phyloP scores from a whole-genome alignment of 1,284 basidiomycete genomes.

The Tilletiopsis washingtonensis region DNA sequence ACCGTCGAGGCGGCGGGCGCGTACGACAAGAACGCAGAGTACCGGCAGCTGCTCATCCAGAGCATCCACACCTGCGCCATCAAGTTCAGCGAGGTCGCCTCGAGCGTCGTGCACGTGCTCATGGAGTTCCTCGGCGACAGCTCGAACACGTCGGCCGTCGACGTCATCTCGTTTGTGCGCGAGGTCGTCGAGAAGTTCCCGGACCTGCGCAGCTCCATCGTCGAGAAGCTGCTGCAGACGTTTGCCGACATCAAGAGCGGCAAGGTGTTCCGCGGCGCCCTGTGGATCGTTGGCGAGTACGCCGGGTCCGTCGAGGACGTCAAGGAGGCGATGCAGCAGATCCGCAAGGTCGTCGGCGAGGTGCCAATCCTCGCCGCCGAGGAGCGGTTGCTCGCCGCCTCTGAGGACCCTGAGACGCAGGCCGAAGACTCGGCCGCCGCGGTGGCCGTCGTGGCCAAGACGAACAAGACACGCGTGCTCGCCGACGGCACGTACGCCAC shows the following conservation, averaged over 20 bases:
- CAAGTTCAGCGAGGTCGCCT: slow-evolving; percentile 96
- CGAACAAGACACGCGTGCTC: slow-evolving; percentile 60
- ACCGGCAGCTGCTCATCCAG: slow-evolving; percentile 92
- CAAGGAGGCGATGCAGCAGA: slow-evolving; percentile 61
- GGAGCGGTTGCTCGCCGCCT: slow-evolving; percentile 46
- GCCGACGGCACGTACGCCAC: slow-evolving; percentile 98
- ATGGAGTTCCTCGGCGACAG: slow-evolving; percentile 98
- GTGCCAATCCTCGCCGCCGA: slow-evolving; percentile 78
- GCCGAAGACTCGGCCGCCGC: slow-evolving; percentile 9
- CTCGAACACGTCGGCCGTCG: slow-evolving; percentile 87
- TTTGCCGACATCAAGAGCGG: slow-evolving; percentile 85
- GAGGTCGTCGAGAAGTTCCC: slow-evolving; percentile 99
- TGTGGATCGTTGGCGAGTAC: slow-evolving; percentile 99
- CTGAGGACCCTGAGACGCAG: slow-evolving; percentile 25
- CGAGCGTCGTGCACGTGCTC: slow-evolving; percentile 88
- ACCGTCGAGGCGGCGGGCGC: slow-evolving; percentile 51
- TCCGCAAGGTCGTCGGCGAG: slow-evolving; percentile 84
- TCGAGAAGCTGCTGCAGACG: slow-evolving; percentile 74
- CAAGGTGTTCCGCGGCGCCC: slow-evolving; percentile 90
- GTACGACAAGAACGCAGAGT: slow-evolving; percentile 58
- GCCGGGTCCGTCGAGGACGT: slow-evolving; percentile 31
- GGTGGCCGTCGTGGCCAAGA: slow-evolving; percentile 13
- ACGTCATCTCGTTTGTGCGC: slow-evolving; percentile 90
- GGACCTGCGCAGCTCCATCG: slow-evolving; percentile 70
- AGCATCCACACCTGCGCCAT: slow-evolving; percentile 94